These are phyloP conservation scores for Astrephomene gubernaculifera DNA, from an alignment of 139 green algal genomes.

Conservation along the genomic window DNA sequence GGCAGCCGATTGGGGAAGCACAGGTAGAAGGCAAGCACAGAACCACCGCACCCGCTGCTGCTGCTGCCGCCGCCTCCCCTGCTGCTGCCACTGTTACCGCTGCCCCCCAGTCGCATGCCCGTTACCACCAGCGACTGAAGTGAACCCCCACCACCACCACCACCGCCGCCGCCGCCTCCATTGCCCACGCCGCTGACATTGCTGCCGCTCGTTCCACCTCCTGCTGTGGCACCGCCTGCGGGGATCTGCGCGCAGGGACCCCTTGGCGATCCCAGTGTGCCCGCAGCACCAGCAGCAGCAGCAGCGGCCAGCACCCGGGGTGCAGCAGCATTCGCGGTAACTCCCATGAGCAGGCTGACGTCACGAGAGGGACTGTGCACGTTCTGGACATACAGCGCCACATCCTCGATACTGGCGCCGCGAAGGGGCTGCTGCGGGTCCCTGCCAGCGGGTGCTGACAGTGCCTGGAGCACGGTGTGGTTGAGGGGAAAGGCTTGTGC, in stretches of 20 bases:
- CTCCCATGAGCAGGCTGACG: conserved; percentile 13
- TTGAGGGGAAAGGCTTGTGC: conserved; percentile 27
- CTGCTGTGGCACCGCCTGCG: too few relatives aligned
- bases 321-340: not conserved
- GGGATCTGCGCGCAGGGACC: too few relatives aligned
- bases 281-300: not conserved
- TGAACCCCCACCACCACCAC: not conserved
- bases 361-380: conserved; percentile 21
- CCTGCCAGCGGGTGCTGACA: not conserved
- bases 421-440: too few relatives aligned
- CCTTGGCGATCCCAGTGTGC: too few relatives aligned
- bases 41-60: too few relatives aligned
- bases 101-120: not conserved
- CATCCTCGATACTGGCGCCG: conserved; percentile 3
- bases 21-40: conserved; percentile 14
- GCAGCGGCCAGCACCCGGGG: not conserved
- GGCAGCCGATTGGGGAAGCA: conserved; percentile 16
- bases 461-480: conserved; percentile 6
- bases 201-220: too few relatives aligned
- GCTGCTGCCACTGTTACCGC: too few relatives aligned
- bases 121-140: conserved; percentile 34
- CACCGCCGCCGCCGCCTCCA: not conserved
- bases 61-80: too few relatives aligned
- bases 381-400: conserved; percentile 20
- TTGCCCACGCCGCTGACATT: not conserved